Percentiles rank a stretch among this genome's conserved stretches.
Conservation (phyloP, 345 rosid species). For the Murraya paniculata region DNA sequence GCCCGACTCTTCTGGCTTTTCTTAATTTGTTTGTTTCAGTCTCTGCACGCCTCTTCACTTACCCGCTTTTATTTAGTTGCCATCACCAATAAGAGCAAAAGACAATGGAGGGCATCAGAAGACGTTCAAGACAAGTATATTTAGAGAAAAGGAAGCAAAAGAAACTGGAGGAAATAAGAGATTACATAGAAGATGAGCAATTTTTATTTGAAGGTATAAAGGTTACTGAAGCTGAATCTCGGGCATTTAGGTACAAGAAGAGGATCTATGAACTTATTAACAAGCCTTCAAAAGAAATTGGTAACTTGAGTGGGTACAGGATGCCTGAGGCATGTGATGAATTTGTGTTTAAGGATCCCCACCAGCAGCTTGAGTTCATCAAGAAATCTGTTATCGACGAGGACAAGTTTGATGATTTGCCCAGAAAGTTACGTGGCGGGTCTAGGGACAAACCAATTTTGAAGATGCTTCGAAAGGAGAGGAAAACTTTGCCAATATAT, state of each 20-base stretch:
- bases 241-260: slow-evolving; percentile 47
- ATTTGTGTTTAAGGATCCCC: not conserved
- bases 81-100: not conserved
- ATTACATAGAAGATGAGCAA: slow-evolving; percentile 81
- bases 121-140: slow-evolving; percentile 85
- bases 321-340: not conserved
- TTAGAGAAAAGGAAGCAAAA: slow-evolving; percentile 91
- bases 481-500: not conserved
- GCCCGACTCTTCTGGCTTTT: no score
- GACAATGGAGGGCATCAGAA: slow-evolving; percentile 33
- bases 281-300: not conserved
- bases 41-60: no score
- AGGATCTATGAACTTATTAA: not conserved
- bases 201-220: slow-evolving; percentile 71
- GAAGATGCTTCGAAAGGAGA: not conserved
- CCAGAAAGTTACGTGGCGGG: not conserved
- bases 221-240: slow-evolving; percentile 66
- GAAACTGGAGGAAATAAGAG: slow-evolving; percentile 86
- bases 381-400: not conserved
- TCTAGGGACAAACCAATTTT: not conserved
- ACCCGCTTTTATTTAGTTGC: no score
- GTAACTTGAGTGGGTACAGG: not conserved
- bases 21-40: no score
- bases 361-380: not conserved
- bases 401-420: not conserved